These are phyloP conservation scores for Tetrapisispora taiwanensis DNA, from an alignment of 805 yeast species.

Conservation along the genomic window DNA sequence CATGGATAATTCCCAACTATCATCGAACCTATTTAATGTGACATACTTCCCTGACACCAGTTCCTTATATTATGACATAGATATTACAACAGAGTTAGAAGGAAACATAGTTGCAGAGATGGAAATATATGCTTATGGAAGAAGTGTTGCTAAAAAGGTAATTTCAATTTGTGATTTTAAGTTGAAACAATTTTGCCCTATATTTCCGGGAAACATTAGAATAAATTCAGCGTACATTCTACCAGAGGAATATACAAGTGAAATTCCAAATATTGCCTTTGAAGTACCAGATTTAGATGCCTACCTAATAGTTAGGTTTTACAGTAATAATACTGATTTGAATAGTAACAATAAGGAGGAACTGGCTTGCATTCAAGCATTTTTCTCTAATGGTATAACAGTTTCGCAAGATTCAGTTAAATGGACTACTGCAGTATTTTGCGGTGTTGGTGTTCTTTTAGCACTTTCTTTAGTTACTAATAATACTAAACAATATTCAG, in stretches of 20 bases:
- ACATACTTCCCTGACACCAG: constrained; percentile 62
- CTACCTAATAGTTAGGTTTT: constrained; percentile 47
- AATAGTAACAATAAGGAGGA: constrained; percentile 11
- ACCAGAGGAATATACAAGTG: constrained; percentile 36
- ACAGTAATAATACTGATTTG: constrained; percentile 29
- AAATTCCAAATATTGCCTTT: constrained; percentile 78
- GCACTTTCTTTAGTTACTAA: constrained; percentile 77
- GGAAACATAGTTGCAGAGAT: constrained; percentile 61
- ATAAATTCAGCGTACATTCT: constrained; percentile 61
- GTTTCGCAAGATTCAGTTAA: constrained; percentile 72
- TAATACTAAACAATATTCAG: constrained; percentile 83
- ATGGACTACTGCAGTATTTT: constrained; percentile 89
- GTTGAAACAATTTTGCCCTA: constrained; percentile 86
- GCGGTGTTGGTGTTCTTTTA: constrained; percentile 75
- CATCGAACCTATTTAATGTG: constrained; percentile 68
- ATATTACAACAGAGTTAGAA: constrained; percentile 56
- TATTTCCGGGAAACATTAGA: constrained; percentile 72
- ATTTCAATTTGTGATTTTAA: constrained; percentile 53
- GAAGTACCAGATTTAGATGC: constrained; percentile 84
- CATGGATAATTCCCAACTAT: constrained; percentile 62
- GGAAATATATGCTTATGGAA: constrained; percentile 79
- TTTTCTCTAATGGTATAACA: constrained; percentile 67
- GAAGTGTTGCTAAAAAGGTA: constrained; percentile 46
- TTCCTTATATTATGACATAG: constrained; percentile 57
- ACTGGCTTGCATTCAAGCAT: constrained; percentile 68